A percentile compares a stretch with the other conserved stretches of the same genome.
Conservation (phyloP, 2,329 filamentous ascomycete genomes). For the Colletotrichum tofieldiae region DNA sequence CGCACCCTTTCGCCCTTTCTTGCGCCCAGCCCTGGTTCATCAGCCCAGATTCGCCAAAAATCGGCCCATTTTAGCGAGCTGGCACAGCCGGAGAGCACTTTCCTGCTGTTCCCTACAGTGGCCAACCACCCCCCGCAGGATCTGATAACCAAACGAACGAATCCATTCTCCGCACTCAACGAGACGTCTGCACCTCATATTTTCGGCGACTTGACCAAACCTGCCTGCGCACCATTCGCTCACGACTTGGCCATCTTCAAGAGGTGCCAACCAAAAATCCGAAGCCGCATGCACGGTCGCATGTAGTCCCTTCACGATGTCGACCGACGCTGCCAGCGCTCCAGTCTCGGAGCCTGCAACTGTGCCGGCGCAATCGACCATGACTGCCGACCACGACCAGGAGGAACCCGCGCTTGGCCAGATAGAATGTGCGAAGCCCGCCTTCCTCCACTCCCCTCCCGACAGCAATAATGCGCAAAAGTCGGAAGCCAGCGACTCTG, state of each 20-base stretch:
- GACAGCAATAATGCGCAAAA: conserved; percentile 75
- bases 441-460: conserved; percentile 74
- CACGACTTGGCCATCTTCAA: conserved; percentile 14
- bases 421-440: conserved; percentile 58
- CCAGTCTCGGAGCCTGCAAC: conserved; percentile 57
- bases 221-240: conserved; percentile 17
- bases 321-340: conserved; percentile 69
- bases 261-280: conserved; percentile 11
- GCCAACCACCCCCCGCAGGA: conserved; percentile 41
- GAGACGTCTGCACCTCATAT: conserved; percentile 41
- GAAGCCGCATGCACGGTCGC: conserved; percentile 51
- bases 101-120: conserved; percentile 38
- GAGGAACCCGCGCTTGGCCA: conserved; percentile 47
- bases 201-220: conserved; percentile 38
- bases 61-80: conserved; percentile 45
- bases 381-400: conserved; percentile 44
- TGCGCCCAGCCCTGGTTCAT: conserved; percentile 42
- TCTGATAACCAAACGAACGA: conserved; percentile 44
- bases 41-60: conserved; percentile 47
- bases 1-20: conserved; percentile 28
- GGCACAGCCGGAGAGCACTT: conserved; percentile 32
- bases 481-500: conserved; percentile 74
- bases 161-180: conserved; percentile 42
- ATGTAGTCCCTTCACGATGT: conserved; percentile 67
- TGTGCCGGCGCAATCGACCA: conserved; percentile 44